phyloP scores from a whole-genome alignment of 1,284 basidiomycete genomes.

The Apiotrichum laibachii region DNA sequence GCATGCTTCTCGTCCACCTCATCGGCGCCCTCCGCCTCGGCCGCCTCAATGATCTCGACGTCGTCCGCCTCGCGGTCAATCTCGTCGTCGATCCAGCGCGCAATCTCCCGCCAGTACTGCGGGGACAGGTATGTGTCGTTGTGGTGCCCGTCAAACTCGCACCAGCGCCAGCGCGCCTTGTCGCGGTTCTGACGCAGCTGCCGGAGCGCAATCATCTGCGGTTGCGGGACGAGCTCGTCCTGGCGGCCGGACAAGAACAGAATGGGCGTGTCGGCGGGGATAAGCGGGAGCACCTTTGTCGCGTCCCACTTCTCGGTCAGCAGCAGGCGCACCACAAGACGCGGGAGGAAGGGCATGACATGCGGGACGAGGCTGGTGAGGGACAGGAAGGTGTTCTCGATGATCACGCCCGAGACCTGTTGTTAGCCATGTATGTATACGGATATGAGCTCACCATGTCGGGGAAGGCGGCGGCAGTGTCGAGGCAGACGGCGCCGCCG shows the following conservation, averaged over 20 bases:
- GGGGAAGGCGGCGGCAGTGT: constrained; percentile 77
- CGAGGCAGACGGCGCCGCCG: constrained; percentile 90
- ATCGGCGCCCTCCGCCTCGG: too few species aligned
- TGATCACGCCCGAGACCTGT: constrained; percentile 55
- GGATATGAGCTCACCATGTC: constrained; percentile 56
- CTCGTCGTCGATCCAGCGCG: constrained; percentile 57
- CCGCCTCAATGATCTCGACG: too few species aligned
- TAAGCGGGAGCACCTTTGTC: constrained; percentile 63
- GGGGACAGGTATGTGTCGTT: constrained; percentile 69
- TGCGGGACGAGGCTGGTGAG: constrained; percentile 75
- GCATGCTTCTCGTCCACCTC: too few species aligned
- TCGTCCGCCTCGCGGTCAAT: constrained; percentile 5
- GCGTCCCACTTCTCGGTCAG: constrained; percentile 78
- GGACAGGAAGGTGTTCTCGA: constrained; percentile 91
- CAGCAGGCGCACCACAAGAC: constrained; percentile 50
- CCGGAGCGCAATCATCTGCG: constrained; percentile 79
- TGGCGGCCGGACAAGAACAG: constrained; percentile 74
- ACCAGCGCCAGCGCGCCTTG: constrained; percentile 54
- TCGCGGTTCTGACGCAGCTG: constrained; percentile 51
- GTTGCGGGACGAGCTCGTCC: constrained; percentile 81
- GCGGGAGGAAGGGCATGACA: constrained; percentile 72
- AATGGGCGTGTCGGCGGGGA: constrained; percentile 71
- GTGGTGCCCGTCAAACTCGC: constrained; percentile 67
- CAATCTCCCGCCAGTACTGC: constrained; percentile 65
- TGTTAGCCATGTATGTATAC: constrained; percentile 54